Evolutionary conservation across 768 basidiomycete genomes (phyloP).

Genomic region (Sistotremastrum suecicum): DNA sequence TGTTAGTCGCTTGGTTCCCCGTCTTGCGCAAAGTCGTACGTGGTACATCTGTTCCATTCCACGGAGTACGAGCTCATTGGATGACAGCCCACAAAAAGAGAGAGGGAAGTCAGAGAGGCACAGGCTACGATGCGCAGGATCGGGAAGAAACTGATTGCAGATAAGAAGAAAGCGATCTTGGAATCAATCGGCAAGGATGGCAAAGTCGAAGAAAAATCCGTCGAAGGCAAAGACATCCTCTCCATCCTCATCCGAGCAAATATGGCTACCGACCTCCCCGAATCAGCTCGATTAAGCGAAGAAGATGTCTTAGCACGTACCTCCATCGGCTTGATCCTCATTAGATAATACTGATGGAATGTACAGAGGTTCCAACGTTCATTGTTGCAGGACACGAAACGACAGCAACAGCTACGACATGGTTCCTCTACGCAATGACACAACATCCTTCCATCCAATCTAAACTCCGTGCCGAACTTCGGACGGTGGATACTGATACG

Average conservation of each 20-base stretch:
- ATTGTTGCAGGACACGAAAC: slow-evolving; percentile 18
- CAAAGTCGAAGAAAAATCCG: background rate
- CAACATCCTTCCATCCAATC: slow-evolving; percentile 20
- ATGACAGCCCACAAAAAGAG: slow-evolving; percentile 13
- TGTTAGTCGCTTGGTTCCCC: slow-evolving; percentile 23
- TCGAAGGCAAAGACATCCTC: slow-evolving; percentile 6
- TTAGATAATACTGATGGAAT: too few relatives aligned
- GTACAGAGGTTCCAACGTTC: slow-evolving; percentile 9
- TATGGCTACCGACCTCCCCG: slow-evolving; percentile 1
- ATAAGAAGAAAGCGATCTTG: slow-evolving; percentile 1
- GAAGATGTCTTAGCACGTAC: slow-evolving; percentile 5
- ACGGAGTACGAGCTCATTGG: too few relatives aligned
- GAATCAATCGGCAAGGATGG: background rate
- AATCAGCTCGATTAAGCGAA: slow-evolving; percentile 1
- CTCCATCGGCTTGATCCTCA: too few relatives aligned
- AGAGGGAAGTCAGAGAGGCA: slow-evolving; percentile 3
- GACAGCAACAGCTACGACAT: slow-evolving; percentile 13
- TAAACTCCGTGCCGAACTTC: slow-evolving; percentile 22
- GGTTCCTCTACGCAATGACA: slow-evolving; percentile 21
- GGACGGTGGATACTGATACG: slow-evolving; percentile 10
- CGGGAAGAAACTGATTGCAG: slow-evolving; percentile 15
- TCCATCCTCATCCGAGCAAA: slow-evolving; percentile 6
- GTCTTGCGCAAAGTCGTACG: slow-evolving; percentile 23
- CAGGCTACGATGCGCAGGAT: slow-evolving; percentile 11
- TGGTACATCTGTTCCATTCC: too few relatives aligned